phyloP scores from a whole-genome alignment of 345 rosid genomes.

The Heritiera fomes region DNA sequence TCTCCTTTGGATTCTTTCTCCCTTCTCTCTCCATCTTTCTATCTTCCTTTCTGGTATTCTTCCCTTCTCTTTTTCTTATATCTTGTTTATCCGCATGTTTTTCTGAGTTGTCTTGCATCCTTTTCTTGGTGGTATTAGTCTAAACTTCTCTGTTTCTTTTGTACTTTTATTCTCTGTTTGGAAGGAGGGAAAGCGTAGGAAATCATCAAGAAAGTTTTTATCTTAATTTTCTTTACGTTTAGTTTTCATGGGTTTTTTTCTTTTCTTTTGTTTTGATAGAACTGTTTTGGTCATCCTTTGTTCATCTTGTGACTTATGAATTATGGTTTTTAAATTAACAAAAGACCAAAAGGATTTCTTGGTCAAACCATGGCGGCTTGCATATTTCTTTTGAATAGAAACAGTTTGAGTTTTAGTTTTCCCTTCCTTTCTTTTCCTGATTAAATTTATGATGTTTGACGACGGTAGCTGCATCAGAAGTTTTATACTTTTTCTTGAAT shows the following conservation, averaged over 20 bases:
- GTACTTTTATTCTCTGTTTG: neutral
- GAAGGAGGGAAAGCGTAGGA: neutral
- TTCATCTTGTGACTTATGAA: neutral
- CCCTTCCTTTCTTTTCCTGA: neutral
- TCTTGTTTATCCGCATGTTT: neutral
- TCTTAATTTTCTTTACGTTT: neutral
- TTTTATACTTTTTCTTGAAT: neutral
- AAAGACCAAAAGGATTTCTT: neutral
- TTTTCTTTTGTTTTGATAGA: neutral
- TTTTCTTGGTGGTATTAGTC: neutral
- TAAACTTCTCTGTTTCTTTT: neutral
- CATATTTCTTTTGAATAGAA: neutral
- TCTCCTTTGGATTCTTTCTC: neutral
- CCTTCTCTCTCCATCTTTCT: neutral
- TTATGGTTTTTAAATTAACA: slow-evolving; percentile 7
- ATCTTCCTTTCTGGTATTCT: neutral
- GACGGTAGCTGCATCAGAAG: neutral
- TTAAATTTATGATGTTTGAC: neutral
- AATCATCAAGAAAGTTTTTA: neutral
- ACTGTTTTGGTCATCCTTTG: neutral
- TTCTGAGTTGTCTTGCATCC: neutral
- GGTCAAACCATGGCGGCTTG: neutral
- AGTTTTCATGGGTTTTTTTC: neutral
- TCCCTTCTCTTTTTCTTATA: neutral
- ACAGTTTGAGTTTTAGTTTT: neutral